Evolutionary conservation across 2,329 filamentous ascomycete species (phyloP).

Genomic region (Epichloe festucae): DNA sequence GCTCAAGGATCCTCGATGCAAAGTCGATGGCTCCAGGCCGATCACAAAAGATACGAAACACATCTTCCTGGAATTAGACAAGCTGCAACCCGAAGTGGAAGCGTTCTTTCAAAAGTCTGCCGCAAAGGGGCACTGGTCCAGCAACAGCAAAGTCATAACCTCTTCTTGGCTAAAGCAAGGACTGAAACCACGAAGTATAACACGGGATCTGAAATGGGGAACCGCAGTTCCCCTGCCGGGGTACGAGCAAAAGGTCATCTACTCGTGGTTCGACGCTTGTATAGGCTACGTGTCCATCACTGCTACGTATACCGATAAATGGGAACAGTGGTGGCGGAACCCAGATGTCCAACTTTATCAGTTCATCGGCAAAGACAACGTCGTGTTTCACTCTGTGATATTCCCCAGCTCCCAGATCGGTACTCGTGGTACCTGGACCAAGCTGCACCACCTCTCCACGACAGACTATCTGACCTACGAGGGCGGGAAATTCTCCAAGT

Average conservation of each 20-base stretch:
- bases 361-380: conserved; percentile 61
- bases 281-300: conserved; percentile 83
- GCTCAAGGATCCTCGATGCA: conserved; percentile 67
- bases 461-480: conserved; percentile 69
- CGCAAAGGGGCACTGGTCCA: conserved; percentile 56
- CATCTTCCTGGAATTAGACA: conserved; percentile 66
- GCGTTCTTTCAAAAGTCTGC: conserved; percentile 57
- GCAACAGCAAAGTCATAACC: conserved; percentile 58
- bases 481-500: conserved; percentile 73
- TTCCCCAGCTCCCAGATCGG: conserved; percentile 71
- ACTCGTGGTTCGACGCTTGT: conserved; percentile 75
- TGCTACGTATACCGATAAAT: conserved; percentile 63
- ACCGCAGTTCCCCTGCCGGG: conserved; percentile 30
- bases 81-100: conserved; percentile 59
- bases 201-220: conserved; percentile 76
- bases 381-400: conserved; percentile 71
- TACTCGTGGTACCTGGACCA: conserved; percentile 66
- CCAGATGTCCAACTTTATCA: conserved; percentile 73
- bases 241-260: conserved; percentile 52
- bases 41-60: conserved; percentile 68
- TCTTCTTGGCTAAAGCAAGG: conserved; percentile 64
- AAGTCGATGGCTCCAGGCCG: conserved; percentile 66
- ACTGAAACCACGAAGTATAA: conserved; percentile 68
- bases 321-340: conserved; percentile 80
- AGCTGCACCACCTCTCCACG: conserved; percentile 65